Conservation (phyloP, 768 basidiomycete species). For the Naganishia onofrii region DNA sequence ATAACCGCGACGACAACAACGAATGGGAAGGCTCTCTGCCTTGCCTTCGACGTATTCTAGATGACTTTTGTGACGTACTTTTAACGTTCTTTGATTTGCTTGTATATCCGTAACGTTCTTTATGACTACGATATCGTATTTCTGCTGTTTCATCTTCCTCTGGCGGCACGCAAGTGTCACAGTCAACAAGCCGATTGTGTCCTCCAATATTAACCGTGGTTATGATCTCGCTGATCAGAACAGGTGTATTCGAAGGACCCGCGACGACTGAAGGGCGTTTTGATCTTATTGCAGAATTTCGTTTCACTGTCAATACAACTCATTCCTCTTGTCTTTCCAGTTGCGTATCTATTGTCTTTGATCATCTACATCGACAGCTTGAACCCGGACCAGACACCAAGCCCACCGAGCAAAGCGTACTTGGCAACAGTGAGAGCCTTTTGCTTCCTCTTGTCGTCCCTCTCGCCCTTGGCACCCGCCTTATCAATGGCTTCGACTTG, state of each 20-base stretch:
- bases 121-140: neutral
- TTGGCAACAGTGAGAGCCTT: neutral
- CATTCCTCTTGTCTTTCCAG: neutral
- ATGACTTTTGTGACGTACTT: neutral
- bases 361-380: slow-evolving; percentile 15
- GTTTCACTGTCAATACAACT: too few relatives aligned
- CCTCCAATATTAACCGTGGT: too few relatives aligned
- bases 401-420: neutral
- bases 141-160: too few relatives aligned
- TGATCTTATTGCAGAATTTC: too few relatives aligned
- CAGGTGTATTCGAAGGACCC: too few relatives aligned
- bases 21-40: neutral
- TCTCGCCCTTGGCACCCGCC: slow-evolving; percentile 48
- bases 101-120: neutral
- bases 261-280: too few relatives aligned
- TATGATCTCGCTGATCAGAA: too few relatives aligned
- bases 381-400: slow-evolving; percentile 12
- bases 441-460: slow-evolving; percentile 4
- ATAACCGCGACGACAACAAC: neutral
- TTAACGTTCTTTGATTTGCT: neutral
- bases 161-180: too few relatives aligned
- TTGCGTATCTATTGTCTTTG: neutral
- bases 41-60: too few relatives aligned
- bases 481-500: slow-evolving; percentile 51
- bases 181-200: too few relatives aligned